Conservation (phyloP, 2,329 filamentous ascomycete species). For the Aplosporella prunicola region DNA sequence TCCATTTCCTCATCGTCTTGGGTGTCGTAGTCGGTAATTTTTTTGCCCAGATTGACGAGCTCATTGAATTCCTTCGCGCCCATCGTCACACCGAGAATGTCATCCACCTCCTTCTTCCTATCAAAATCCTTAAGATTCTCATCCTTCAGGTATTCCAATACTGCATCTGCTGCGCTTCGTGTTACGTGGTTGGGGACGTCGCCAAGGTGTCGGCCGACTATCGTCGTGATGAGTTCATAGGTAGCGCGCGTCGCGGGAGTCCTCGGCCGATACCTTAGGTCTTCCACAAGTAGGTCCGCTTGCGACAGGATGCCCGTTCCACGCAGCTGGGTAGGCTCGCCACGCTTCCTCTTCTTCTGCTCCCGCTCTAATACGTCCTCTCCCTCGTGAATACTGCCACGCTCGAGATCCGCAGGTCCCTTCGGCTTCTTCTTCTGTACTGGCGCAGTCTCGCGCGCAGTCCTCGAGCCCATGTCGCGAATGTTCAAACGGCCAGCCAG, state of each 20-base stretch:
- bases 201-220: conserved; percentile 78
- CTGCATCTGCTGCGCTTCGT: conserved; percentile 84
- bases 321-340: conserved; percentile 59
- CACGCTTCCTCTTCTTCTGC: conserved; percentile 74
- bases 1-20: conserved; percentile 88
- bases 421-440: conserved; percentile 65
- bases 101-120: conserved; percentile 96
- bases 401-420: conserved; percentile 59
- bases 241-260: conserved; percentile 86
- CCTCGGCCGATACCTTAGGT: conserved; percentile 81
- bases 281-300: conserved; percentile 79
- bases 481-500: conserved; percentile 90
- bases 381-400: conserved; percentile 68
- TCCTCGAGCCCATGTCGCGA: conserved; percentile 83
- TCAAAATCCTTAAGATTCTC: conserved; percentile 94
- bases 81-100: conserved; percentile 75
- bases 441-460: conserved; percentile 68
- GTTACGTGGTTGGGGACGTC: conserved; percentile 90
- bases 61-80: conserved; percentile 92
- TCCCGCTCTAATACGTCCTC: conserved; percentile 75
- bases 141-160: conserved; percentile 86
- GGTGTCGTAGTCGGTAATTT: conserved; percentile 96
- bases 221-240: conserved; percentile 87
- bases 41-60: conserved; percentile 90
- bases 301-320: conserved; percentile 73